phyloP scores from a whole-genome alignment of 106 monocot genomes.

The Apostasia shenzhenica region DNA sequence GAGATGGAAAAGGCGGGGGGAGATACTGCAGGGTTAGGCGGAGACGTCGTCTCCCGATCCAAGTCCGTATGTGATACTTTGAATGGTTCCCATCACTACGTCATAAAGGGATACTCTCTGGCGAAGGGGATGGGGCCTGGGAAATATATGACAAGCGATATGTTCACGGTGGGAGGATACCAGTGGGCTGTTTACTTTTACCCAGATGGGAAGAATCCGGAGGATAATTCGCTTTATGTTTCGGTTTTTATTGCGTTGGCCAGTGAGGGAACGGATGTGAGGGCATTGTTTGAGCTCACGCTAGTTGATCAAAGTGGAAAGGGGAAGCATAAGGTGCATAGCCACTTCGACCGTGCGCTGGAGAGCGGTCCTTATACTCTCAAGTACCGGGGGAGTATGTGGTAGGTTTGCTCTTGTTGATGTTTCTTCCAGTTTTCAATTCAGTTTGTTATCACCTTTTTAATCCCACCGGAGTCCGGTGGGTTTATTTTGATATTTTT shows the following conservation, averaged over 20 bases:
- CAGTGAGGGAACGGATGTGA: conserved; percentile 17
- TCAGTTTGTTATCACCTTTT: neutral
- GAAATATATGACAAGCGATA: conserved; percentile 16
- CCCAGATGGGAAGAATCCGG: conserved; percentile 19
- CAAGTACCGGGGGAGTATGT: conserved; percentile 23
- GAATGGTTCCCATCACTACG: conserved; percentile 13
- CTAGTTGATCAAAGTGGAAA: conserved; percentile 18
- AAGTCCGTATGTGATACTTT: conserved; percentile 9
- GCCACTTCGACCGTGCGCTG: conserved; percentile 18
- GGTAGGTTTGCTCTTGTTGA: neutral
- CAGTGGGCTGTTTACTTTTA: conserved; percentile 22
- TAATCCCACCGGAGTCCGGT: no score
- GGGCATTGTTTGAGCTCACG: conserved; percentile 19
- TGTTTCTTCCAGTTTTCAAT: neutral
- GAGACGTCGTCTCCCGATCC: conserved; percentile 9
- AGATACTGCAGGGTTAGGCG: neutral
- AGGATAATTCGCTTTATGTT: conserved; percentile 13
- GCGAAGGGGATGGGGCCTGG: conserved; percentile 21
- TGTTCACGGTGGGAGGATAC: conserved; percentile 10
- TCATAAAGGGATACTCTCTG: conserved; percentile 16
- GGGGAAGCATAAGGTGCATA: conserved; percentile 22
- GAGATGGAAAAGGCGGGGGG: conserved; percentile 2
- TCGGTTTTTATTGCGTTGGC: conserved; percentile 18
- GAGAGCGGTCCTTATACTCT: conserved; percentile 18
- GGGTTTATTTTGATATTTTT: no score